These are phyloP conservation scores for Macrolepiota dolichaula DNA, from an alignment of 768 basidiomycete genomes.

Conservation along the genomic window DNA sequence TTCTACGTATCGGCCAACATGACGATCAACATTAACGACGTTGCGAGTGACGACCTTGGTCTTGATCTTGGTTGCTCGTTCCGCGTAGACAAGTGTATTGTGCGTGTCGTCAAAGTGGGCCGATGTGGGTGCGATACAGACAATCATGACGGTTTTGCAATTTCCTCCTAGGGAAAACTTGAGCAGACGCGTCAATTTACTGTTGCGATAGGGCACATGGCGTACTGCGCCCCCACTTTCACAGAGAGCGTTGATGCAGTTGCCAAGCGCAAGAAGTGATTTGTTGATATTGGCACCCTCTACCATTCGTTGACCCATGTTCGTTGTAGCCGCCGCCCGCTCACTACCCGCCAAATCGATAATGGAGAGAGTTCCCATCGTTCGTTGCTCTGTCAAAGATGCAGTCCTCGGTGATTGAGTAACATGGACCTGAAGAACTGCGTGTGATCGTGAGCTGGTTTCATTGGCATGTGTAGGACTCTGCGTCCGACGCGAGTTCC, in stretches of 20 bases:
- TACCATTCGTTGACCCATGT: slow-evolving; percentile 97
- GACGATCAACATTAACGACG: slow-evolving; percentile 90
- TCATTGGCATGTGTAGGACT: slow-evolving; percentile 96
- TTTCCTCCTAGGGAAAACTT: slow-evolving; percentile 98
- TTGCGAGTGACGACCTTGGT: slow-evolving; percentile 96
- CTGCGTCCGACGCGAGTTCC: slow-evolving; percentile 86
- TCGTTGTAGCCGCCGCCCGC: slow-evolving; percentile 91
- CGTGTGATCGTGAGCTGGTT: slow-evolving; percentile 95
- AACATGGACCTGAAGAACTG: slow-evolving; percentile 94
- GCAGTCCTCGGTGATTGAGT: slow-evolving; percentile 84
- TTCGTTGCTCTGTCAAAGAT: slow-evolving; percentile 75
- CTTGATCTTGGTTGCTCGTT: slow-evolving; percentile 97
- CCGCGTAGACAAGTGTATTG: slow-evolving; percentile 96
- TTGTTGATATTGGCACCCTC: slow-evolving; percentile 99
- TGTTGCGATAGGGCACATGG: slow-evolving; percentile 96
- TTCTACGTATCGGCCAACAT: slow-evolving; percentile 93
- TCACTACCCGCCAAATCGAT: slow-evolving; percentile 98
- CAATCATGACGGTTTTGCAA: slow-evolving; percentile 99
- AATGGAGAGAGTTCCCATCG: slow-evolving; percentile 90
- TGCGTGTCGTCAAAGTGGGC: slow-evolving; percentile 98
- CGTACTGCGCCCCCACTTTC: slow-evolving; percentile 85
- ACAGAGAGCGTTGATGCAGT: slow-evolving; percentile 98
- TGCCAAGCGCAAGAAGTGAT: slow-evolving; percentile 93
- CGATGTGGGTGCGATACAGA: slow-evolving; percentile 94
- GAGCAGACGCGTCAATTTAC: slow-evolving; percentile 94